phyloP scores from a whole-genome alignment of 306 rosid species.

The Sophora flavescens region DNA sequence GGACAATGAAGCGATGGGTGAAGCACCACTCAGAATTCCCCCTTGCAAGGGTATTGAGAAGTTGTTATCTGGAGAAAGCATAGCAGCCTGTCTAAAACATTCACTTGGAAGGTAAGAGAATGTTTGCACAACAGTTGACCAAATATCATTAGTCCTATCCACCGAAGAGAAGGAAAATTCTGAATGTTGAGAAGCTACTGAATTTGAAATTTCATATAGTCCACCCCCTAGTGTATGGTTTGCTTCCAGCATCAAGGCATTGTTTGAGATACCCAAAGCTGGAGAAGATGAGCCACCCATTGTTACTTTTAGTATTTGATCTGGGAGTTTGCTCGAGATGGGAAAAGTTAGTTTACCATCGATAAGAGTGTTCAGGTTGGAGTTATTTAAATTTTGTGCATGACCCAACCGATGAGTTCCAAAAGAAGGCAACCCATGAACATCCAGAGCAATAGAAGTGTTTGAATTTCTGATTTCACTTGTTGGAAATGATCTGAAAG shows the following conservation, averaged over 20 bases:
- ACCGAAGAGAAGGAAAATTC: conserved; percentile 55
- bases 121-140: conserved; percentile 61
- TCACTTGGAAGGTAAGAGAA: conserved; percentile 55
- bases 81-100: conserved; percentile 43
- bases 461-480: conserved; percentile 68
- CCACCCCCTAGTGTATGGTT: conserved; percentile 44
- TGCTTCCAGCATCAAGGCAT: conserved; percentile 48
- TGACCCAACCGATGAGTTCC: conserved; percentile 58
- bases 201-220: conserved; percentile 50
- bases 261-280: no score
- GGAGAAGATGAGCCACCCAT: no score
- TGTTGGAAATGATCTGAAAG: conserved; percentile 63
- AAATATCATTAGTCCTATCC: conserved; percentile 61
- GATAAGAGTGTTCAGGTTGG: conserved; percentile 46
- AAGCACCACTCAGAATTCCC: conserved; percentile 54
- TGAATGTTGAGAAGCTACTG: conserved; percentile 50
- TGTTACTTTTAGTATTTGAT: conserved; percentile 43
- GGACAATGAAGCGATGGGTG: conserved; percentile 58
- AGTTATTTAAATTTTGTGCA: conserved; percentile 54
- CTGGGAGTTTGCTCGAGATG: conserved; percentile 48
- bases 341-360: conserved; percentile 47
- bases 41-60: conserved; percentile 45
- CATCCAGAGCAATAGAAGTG: conserved; percentile 61
- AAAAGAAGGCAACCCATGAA: conserved; percentile 63
- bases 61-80: conserved; percentile 47